A percentile compares a stretch with the other conserved stretches of the same genome.
These are phyloP conservation scores for Pyrus betulifolia DNA, from an alignment of 306 rosid genomes.

Conservation along the genomic window DNA sequence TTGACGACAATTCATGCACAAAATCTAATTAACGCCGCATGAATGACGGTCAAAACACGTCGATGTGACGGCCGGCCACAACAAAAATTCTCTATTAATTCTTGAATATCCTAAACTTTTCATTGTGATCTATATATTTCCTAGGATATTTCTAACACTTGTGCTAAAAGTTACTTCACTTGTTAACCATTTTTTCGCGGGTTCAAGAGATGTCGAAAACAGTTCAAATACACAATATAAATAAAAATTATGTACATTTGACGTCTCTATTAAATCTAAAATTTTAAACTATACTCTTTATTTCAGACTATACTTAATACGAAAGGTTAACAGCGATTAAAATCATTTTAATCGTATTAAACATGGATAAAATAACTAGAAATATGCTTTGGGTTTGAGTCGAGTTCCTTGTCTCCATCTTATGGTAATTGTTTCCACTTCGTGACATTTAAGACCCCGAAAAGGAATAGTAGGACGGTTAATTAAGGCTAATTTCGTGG, in stretches of 20 bases:
- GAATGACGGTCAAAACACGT: too few relatives aligned
- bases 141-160: not conserved
- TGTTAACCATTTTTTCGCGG: accelerated
- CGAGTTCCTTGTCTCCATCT: not conserved
- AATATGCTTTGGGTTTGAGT: not conserved
- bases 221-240: too few relatives aligned
- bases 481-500: too few relatives aligned
- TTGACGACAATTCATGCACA: too few relatives aligned
- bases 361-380: not conserved
- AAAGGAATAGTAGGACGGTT: too few relatives aligned
- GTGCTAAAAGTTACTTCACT: not conserved
- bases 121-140: not conserved
- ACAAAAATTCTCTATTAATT: too few relatives aligned
- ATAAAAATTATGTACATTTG: too few relatives aligned
- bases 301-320: not conserved
- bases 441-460: constrained; percentile 5
- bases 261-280: not conserved
- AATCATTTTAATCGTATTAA: not conserved
- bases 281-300: not conserved
- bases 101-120: not conserved
- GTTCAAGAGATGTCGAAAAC: too few relatives aligned
- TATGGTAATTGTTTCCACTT: not conserved
- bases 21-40: too few relatives aligned
- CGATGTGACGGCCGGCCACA: too few relatives aligned
- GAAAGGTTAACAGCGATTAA: not conserved